Base-by-base conservation (phyloP, 495 filamentous ascomycete genomes). In the Lichina pygmaea region DNA sequence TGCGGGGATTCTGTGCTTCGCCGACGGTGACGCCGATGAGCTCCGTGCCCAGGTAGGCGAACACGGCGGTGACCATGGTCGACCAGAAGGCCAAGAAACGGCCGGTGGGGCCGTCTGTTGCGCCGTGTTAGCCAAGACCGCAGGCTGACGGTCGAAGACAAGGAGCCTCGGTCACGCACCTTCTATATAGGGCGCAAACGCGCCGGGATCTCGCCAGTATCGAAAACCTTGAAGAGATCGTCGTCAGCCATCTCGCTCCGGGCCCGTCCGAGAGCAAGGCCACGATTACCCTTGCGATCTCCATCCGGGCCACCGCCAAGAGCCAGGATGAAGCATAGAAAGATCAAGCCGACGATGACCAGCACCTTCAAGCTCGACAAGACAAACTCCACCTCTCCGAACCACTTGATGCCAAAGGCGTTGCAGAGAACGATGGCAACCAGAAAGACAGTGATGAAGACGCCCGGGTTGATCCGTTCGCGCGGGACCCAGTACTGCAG, bases 1-100 rank as follows among this genome's bases (percentile, higher is more conserved):
- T 56, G 43, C 56, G 49, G 7, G 58, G 59, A 42, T 62, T 59
- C 41, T 58, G 56, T 1, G 59, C 53, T 42, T 62, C 59, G 34
- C 71, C 70, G 30, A 70, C 69, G 6, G 71, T 71, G 31, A 75
- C 65, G 50, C 74, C 84, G 45, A 93, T 75, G 38, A 89, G 63
- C 60, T 93, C 85, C 2, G 83, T 89, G 43, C 84, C 81, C 33
- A 83, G 67, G 54, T 81, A 89, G 33, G 81, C 79, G 49, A 91
- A 91, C 6, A 76, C 80, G 6, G 82, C 80, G 32, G 72, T 76
- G 45, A 84, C 73, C 51, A 89, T 66, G 12, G 74, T 75, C 7
- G 74, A 69, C 80, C 81, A 91, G 59, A 86, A 74, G 7, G 67
- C 78, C 36, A 81, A 62, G 62, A 86, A 86, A 32, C 69, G 54